phyloP scores from a whole-genome alignment of 352 stramenopile species.

The Phytophthora brassicae region DNA sequence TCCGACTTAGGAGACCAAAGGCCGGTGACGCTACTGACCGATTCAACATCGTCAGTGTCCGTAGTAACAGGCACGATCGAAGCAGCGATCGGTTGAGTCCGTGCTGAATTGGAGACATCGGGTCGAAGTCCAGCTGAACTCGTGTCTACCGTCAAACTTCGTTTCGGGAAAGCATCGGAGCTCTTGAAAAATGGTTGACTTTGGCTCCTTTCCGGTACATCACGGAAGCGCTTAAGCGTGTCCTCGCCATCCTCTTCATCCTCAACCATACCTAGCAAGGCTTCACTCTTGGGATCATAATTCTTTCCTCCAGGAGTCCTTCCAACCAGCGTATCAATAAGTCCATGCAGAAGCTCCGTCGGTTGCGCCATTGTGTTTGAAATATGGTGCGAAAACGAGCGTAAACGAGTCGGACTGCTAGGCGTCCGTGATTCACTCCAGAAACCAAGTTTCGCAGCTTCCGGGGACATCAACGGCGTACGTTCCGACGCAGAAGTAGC shows the following conservation, averaged over 20 bases:
- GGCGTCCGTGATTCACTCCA: conserved; percentile 76
- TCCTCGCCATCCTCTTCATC: conserved; percentile 25
- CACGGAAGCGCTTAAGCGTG: conserved; percentile 18
- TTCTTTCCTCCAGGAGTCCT: conserved; percentile 52
- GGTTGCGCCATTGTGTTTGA: conserved; percentile 68
- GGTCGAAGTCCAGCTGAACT: conserved; percentile 19
- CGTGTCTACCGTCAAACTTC: conserved; percentile 52
- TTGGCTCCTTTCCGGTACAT: conserved; percentile 39
- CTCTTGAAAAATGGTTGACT: conserved; percentile 44
- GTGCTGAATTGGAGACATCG: not conserved
- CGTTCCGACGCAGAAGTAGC: conserved; percentile 33
- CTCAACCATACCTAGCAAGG: conserved; percentile 31
- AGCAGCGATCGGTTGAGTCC: conserved; percentile 10
- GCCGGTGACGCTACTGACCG: conserved; percentile 31
- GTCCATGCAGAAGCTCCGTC: conserved; percentile 60
- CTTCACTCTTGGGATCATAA: conserved; percentile 34
- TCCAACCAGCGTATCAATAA: conserved; percentile 71
- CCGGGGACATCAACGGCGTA: conserved; percentile 49
- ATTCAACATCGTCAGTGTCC: conserved; percentile 29
- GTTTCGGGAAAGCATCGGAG: conserved; percentile 31
- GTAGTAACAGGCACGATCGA: conserved; percentile 20
- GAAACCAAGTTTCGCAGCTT: conserved; percentile 71
- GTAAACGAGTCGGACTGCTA: conserved; percentile 55
- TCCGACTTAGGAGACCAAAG: conserved; percentile 69
- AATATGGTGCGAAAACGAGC: conserved; percentile 76